Conservation (phyloP, 108 stramenopile species). For the Pseudonitzschia multiseries region DNA sequence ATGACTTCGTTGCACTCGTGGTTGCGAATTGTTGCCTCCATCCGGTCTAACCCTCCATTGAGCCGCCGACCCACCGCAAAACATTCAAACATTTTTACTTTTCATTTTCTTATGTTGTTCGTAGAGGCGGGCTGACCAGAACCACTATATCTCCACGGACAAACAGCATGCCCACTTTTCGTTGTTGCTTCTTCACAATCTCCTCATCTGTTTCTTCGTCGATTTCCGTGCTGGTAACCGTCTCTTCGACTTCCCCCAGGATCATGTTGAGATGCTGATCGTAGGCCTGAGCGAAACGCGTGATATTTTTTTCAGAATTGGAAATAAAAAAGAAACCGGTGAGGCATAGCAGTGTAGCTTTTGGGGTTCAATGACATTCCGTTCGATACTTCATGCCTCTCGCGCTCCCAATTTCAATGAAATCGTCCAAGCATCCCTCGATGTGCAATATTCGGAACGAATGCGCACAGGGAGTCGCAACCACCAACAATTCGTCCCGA, state of each 20-base stretch:
- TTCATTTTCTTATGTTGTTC: slow-evolving; percentile 23
- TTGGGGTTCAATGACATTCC: not conserved
- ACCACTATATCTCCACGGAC: slow-evolving; percentile 98
- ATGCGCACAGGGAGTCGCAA: too few species aligned
- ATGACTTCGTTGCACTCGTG: too few species aligned
- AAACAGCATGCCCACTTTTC: slow-evolving; percentile 98
- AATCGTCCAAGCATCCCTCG: too few species aligned
- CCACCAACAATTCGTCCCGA: too few species aligned
- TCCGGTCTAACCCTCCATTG: too few species aligned
- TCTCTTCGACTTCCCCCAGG: slow-evolving; percentile 98
- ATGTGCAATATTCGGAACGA: too few species aligned
- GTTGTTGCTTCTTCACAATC: slow-evolving; percentile 88
- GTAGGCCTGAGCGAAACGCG: slow-evolving; percentile 69
- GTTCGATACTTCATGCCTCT: too few species aligned
- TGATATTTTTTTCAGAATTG: not conserved
- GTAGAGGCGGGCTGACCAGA: slow-evolving; percentile 85
- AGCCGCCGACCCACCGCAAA: too few species aligned
- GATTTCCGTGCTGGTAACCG: slow-evolving; percentile 88
- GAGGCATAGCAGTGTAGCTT: too few species aligned
- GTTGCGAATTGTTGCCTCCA: too few species aligned
- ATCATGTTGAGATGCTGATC: slow-evolving; percentile 99
- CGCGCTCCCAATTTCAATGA: too few species aligned
- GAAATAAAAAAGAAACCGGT: not conserved
- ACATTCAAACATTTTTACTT: too few species aligned
- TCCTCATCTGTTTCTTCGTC: slow-evolving; percentile 98